These are phyloP conservation scores for Cyberlindnera veronae DNA, from an alignment of 805 yeast species.

Conservation along the genomic window DNA sequence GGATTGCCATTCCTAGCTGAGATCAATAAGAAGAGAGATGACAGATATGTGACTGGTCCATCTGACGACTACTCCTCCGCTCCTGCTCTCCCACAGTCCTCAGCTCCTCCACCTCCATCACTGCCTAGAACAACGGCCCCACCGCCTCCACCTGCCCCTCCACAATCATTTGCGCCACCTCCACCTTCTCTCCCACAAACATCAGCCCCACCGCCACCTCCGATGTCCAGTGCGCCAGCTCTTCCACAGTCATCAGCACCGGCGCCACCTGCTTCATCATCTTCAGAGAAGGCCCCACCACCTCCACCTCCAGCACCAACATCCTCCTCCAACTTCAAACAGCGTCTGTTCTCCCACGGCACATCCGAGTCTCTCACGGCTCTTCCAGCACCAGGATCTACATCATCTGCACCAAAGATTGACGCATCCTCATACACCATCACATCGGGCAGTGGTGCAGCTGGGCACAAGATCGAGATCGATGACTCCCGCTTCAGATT, in stretches of 20 bases:
- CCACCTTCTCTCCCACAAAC: constrained; percentile 16
- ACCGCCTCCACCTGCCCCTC: constrained; percentile 19
- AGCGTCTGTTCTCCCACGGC: constrained; percentile 15
- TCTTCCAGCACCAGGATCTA: constrained; percentile 9
- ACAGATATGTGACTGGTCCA: constrained; percentile 39
- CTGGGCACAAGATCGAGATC: constrained; percentile 40
- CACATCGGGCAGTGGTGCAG: constrained; percentile 23
- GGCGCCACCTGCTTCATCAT: constrained; percentile 25
- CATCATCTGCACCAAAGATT: constrained; percentile 20
- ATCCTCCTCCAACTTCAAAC: constrained; percentile 18
- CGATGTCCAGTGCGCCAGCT: constrained; percentile 21
- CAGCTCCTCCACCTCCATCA: constrained; percentile 26
- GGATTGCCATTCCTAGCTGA: constrained; percentile 47
- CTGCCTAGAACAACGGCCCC: constrained; percentile 4
- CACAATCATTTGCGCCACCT: constrained; percentile 19
- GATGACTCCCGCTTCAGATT: constrained; percentile 27
- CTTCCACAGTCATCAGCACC: constrained; percentile 1
- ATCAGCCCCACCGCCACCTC: constrained; percentile 21
- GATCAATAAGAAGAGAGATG: constrained; percentile 46
- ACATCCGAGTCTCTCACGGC: constrained; percentile 20
- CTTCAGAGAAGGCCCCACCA: constrained; percentile 6
- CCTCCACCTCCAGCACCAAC: not conserved
- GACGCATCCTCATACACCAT: constrained; percentile 28
- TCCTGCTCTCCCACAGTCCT: constrained; percentile 11
- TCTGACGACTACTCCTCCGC: constrained; percentile 13